Conservation (phyloP, 306 rosid species). For the Mimosa pudica region DNA sequence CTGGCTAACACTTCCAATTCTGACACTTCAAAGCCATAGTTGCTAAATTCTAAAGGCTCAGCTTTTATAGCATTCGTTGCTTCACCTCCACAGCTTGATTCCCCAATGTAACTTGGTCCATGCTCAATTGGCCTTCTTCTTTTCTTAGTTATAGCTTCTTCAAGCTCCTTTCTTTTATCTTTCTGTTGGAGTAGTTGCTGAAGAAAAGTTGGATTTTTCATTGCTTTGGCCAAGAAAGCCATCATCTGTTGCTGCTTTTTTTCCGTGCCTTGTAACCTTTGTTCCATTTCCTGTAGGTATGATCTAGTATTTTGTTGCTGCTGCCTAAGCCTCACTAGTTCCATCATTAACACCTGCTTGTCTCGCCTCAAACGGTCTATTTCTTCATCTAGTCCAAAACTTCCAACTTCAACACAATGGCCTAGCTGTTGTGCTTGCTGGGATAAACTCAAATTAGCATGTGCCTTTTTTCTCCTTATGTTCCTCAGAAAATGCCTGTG, state of each 20-base stretch:
- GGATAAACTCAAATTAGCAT: slow-evolving; percentile 44
- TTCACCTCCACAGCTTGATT: slow-evolving; percentile 29
- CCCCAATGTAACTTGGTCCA: slow-evolving; percentile 39
- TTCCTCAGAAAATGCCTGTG: slow-evolving; percentile 64
- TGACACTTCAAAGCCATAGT: slow-evolving; percentile 52
- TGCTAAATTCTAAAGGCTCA: slow-evolving; percentile 59
- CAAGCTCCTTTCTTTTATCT: slow-evolving; percentile 59
- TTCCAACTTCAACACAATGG: slow-evolving; percentile 51
- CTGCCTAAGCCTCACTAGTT: slow-evolving; percentile 73
- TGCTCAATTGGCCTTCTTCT: slow-evolving; percentile 72
- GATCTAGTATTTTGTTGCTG: slow-evolving; percentile 67
- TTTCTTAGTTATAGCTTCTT: slow-evolving; percentile 64
- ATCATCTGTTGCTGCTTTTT: slow-evolving; percentile 79
- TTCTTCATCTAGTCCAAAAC: slow-evolving; percentile 57
- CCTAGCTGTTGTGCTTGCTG: slow-evolving; percentile 43
- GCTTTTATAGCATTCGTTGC: slow-evolving; percentile 42
- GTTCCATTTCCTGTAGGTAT: slow-evolving; percentile 65
- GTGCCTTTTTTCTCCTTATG: slow-evolving; percentile 66
- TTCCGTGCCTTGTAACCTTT: slow-evolving; percentile 68
- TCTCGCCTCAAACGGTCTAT: slow-evolving; percentile 61
- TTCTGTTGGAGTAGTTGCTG: slow-evolving; percentile 64
- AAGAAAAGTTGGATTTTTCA: slow-evolving; percentile 68
- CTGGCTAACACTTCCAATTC: slow-evolving; percentile 77
- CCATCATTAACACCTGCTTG: slow-evolving; percentile 64
- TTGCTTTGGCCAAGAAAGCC: slow-evolving; percentile 80